Evolutionary conservation across 164 flowering plant species (phyloP), one percentile per base, ranked within the genome.

Genomic region (Magnolia sinica): DNA sequence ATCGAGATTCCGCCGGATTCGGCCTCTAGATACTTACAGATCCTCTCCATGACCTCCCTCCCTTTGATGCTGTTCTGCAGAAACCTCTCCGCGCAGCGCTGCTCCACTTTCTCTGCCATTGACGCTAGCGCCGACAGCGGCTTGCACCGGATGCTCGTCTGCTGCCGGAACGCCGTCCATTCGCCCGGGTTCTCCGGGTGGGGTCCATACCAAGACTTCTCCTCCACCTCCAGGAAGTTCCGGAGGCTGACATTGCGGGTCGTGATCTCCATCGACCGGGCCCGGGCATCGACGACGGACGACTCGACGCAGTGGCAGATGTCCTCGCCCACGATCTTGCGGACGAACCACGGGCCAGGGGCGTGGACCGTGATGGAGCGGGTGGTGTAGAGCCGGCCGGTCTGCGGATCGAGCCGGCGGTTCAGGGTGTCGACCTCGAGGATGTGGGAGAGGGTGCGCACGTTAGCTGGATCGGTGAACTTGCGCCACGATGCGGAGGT

Each of bases 1-100:
- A 87, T 20, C 52, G 88, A 79, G 58, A 92, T 83, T 49, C 92
- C 91, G 16, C 88, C 52, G 29, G 96, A 86, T 82, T 94, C 98
- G 76, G 97, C 91, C 81, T 96, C 98, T 65, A 94, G 91, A 81
- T 91, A 96, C 94, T 88, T 91, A 74, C 99, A 96, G 76, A 96
- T 96, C 87, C 96, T 87, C 87, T 96, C 99, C 97, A 94, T 92
- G 13, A 94, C 99, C 76, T 94, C 99, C 72, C 99, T 89, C 67
- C 99, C 97, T 82, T 92, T 96, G 7, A 75, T 92, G 79, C 97
- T 96, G 71, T 96, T 96, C 85, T 92, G 97, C 85, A 91, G 73
- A 52, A 92, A 94, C 82, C 75, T 89, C 73, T 96, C 99, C 7
- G 90, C 99, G 84, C 98, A 94, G 6, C 84, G 80, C 77, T 91